Percentiles rank a stretch among this genome's conserved stretches.
Conservation (phyloP, 768 basidiomycete genomes). For the Candolleomyces aberdarensis region DNA sequence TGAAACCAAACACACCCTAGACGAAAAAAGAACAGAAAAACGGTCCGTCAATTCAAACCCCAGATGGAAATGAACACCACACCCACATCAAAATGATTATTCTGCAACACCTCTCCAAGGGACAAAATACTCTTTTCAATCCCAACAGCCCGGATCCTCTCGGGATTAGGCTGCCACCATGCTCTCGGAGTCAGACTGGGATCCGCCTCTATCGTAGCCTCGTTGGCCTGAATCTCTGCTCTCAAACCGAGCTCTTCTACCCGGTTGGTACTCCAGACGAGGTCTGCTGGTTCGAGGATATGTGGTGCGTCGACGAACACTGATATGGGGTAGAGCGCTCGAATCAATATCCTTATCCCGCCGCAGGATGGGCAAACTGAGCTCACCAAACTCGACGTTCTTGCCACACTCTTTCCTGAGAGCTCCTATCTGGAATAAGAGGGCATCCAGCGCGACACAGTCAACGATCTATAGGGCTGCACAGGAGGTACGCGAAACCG, state of each 20-base stretch:
- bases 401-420: slow-evolving; percentile 67
- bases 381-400: slow-evolving; percentile 60
- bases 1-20: slow-evolving; percentile 76
- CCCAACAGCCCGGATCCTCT: slow-evolving; percentile 47
- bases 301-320: slow-evolving; percentile 76
- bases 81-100: slow-evolving; percentile 61
- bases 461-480: not conserved
- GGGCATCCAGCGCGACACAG: not conserved
- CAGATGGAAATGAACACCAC: not conserved
- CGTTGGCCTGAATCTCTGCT: slow-evolving; percentile 34
- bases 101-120: slow-evolving; percentile 51
- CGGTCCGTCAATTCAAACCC: not conserved
- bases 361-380: not conserved
- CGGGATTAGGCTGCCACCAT: slow-evolving; percentile 61
- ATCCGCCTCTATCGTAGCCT: slow-evolving; percentile 37
- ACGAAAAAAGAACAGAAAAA: not conserved
- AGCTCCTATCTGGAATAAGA: slow-evolving; percentile 55
- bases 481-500: not conserved
- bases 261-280: slow-evolving; percentile 24
- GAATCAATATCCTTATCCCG: not conserved
- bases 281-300: slow-evolving; percentile 63
- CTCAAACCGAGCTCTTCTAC: slow-evolving; percentile 14
- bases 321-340: slow-evolving; percentile 19
- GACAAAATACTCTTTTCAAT: slow-evolving; percentile 51
- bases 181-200: slow-evolving; percentile 56